Conservation (phyloP, 805 yeast species). For the Tetrapisispora arboricola region DNA sequence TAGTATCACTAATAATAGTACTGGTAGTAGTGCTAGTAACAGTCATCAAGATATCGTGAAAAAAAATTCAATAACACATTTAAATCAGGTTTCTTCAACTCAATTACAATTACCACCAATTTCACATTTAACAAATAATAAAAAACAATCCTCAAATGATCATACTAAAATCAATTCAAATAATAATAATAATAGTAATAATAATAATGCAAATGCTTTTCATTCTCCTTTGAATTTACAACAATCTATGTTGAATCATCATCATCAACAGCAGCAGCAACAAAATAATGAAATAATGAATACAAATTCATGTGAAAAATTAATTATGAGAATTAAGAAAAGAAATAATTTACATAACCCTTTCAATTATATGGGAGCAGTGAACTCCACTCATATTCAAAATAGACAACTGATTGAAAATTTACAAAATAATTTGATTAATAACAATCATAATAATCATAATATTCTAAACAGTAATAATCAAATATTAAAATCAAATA, state of each 20-base stretch:
- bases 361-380: background rate
- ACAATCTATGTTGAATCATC: background rate
- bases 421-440: background rate
- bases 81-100: background rate
- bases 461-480: background rate
- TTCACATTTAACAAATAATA: background rate
- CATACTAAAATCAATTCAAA: background rate
- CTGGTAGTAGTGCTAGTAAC: no score
- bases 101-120: slow-evolving; percentile 3
- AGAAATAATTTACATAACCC: slow-evolving; percentile 2
- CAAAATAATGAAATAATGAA: background rate
- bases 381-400: background rate
- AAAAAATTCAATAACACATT: background rate
- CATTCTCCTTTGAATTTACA: background rate
- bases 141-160: background rate
- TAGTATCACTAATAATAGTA: no score
- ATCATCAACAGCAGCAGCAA: no score
- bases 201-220: background rate
- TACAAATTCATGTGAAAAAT: background rate
- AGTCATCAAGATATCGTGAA: background rate
- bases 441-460: background rate
- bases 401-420: background rate
- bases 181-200: no score
- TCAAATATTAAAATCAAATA: background rate
- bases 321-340: slow-evolving; percentile 2